Evolutionary conservation across 2,329 filamentous ascomycete genomes (phyloP), one percentile per base, ranked within the genome.

Genomic region (Clonostachys solani): DNA sequence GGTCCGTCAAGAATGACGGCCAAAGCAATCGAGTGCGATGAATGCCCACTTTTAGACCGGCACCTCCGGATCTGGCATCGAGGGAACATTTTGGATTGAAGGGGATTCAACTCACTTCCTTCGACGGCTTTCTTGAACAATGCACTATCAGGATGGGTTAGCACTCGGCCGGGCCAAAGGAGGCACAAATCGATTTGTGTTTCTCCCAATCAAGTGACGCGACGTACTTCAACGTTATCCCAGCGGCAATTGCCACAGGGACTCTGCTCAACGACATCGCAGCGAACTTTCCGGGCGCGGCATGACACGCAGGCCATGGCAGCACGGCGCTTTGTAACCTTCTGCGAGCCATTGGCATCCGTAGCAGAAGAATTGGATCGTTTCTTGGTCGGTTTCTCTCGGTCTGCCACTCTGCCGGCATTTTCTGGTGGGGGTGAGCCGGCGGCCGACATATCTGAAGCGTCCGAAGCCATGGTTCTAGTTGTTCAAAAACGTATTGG

Each of bases 241-340:
- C 87, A 81, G 53, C 88, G 78, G 69, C 90, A 95, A 67, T 95
- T 95, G 47, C 88, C 91, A 66, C 90, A 95, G 2, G 90, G 90
- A 40, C 86, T 86, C 43, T 87, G 86, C 66, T 95, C 90, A 49
- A 94, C 90, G 48, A 96, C 91, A 71, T 96, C 92, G 72, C 92
- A 96, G 48, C 92, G 83, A 40, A 96, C 92, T 66, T 96, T 96
- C 61, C 92, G 84, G 48, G 87, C 84, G 58, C 92, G 81, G 68
- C 92, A 96, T 57, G 87, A 90, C 52, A 90, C 89, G 65, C 92
- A 96, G 16, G 92, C 92, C 57, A 92, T 88, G 10, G 91, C 90
- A n/a, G 92, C 91, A 61, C 92, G 81, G 60, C 91, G 80, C 70
- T 96, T 96, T 46, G 71, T 80, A 52, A 75, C 60, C 61, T 82